phyloP scores from a whole-genome alignment of 192 early-diverging fungal genomes.

The Coemansia sp. region DNA sequence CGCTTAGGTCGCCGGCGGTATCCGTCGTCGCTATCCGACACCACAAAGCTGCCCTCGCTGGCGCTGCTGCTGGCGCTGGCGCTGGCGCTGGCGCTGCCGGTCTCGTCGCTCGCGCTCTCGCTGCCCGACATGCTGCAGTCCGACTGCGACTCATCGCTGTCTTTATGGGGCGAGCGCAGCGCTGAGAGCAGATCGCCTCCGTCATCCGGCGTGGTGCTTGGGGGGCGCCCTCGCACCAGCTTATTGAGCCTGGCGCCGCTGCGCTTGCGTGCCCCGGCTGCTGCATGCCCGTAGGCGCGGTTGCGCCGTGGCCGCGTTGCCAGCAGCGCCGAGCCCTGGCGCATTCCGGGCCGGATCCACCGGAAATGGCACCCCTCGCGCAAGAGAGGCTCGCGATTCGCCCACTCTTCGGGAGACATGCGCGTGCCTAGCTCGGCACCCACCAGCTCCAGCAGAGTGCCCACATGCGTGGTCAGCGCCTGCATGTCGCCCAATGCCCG shows the following conservation, averaged over 20 bases:
- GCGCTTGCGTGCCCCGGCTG: not conserved
- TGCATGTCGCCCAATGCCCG: constrained; percentile 38
- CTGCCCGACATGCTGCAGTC: not conserved
- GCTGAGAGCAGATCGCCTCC: constrained; percentile 12
- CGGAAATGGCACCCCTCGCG: constrained; percentile 50
- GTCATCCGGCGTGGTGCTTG: constrained; percentile 1
- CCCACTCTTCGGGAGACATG: constrained; percentile 47
- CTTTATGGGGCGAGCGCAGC: constrained; percentile 17
- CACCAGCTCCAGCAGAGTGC: constrained; percentile 23
- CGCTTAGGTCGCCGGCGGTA: not conserved
- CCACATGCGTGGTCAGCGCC: constrained; percentile 17
- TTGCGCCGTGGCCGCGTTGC: constrained; percentile 39
- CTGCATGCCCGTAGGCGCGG: constrained; percentile 9
- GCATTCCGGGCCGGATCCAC: constrained; percentile 48
- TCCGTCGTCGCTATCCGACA: constrained; percentile 33
- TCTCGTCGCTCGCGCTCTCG: constrained; percentile 5
- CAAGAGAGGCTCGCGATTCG: constrained; percentile 48
- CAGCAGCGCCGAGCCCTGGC: constrained; percentile 42
- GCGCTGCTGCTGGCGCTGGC: constrained; percentile 1
- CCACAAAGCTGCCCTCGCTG: constrained; percentile 20
- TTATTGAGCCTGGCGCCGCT: not conserved
- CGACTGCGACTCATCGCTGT: not conserved
- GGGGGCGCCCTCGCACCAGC: constrained; percentile 32
- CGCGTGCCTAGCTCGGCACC: constrained; percentile 31
- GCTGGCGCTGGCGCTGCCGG: constrained; percentile 1